Base-by-base conservation (phyloP, 345 rosid species). In the Salix koriyanagi region DNA sequence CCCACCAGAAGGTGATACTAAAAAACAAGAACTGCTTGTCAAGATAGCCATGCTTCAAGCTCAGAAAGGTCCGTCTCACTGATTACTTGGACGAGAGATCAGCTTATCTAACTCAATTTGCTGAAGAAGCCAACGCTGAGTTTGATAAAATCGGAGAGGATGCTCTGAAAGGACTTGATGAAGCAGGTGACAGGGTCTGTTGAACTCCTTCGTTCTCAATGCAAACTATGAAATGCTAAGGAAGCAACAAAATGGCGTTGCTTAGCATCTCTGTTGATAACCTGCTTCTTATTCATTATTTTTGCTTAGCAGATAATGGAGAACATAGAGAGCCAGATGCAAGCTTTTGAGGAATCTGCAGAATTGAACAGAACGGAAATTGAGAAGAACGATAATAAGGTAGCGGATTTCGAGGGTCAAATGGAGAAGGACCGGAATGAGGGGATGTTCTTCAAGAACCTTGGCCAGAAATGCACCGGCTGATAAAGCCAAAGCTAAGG, bases 101-200 rank as follows among this genome's bases (percentile, higher is more conserved):
- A n/a, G 87, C 82, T 67, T 88, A 90, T 83, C 87, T 96, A 72
- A 89, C 94, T 75, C 86, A 92, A 65, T 92, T 90, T 75, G 96
- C 91, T 6, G 97, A 96, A 85, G 95, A 96, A 84, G 95, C 97
- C 75, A 84, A 77, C 69, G 90, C 90, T 0, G 93, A 92, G 88
- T 87, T 93, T 44, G 96, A 92, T 72, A 88, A 93, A 75, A 83
- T 95, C 77, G 98, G 96, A 72, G 98, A 93, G 84, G 99, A 90
- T 67, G 99, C 97, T 39, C 91, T 95, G 83, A 90, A 81, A 80
- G 96, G 79, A 71, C 93, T 96, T 52, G 93, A 93, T n/a, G 91
- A 90, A 83, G 96, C 96, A n/a, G 77, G 93, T 81, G 75, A 86
- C 78, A 88, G 92, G 96, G 99, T 96, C 72, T 46, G 92, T 78